Conservation (phyloP, 2,329 filamentous ascomycete species). For the Aspergillus texensis region DNA sequence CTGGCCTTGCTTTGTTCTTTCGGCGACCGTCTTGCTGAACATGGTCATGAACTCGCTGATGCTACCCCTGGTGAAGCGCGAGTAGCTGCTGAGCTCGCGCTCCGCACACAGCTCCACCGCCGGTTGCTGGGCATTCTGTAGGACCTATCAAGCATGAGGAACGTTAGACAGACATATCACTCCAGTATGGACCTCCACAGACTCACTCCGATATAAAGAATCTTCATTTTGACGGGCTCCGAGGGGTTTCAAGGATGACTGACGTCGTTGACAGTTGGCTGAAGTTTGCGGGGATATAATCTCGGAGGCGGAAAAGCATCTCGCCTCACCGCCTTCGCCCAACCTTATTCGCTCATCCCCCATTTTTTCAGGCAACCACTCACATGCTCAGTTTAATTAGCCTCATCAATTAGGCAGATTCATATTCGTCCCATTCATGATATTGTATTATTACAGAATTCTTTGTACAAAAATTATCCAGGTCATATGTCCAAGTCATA, state of each 20-base stretch:
- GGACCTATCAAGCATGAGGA: conserved; percentile 58
- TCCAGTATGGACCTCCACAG: not conserved
- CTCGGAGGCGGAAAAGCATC: conserved; percentile 5
- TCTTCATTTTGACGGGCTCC: conserved; percentile 68
- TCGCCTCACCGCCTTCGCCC: conserved; percentile 5
- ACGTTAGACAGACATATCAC: not conserved
- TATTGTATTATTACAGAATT: not conserved
- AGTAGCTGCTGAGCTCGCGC: conserved; percentile 76
- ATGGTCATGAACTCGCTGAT: conserved; percentile 76
- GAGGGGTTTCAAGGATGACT: conserved; percentile 9
- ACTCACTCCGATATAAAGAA: conserved; percentile 83
- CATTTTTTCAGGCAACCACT: not conserved
- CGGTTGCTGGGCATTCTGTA: conserved; percentile 77
- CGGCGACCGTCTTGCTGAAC: conserved; percentile 84
- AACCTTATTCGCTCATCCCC: not conserved
- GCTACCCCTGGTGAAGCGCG: conserved; percentile 70
- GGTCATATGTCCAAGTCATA: not conserved
- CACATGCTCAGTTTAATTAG: not conserved
- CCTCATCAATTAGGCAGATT: not conserved
- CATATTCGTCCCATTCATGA: not conserved
- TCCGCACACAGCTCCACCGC: conserved; percentile 75
- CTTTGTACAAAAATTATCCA: not conserved
- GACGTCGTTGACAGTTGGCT: conserved; percentile 18
- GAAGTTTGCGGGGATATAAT: conserved; percentile 9
- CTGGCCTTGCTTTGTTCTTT: conserved; percentile 78